Evolutionary conservation across 2,329 filamentous ascomycete species (phyloP).

Genomic region (Rhytidhysteron rufulum): DNA sequence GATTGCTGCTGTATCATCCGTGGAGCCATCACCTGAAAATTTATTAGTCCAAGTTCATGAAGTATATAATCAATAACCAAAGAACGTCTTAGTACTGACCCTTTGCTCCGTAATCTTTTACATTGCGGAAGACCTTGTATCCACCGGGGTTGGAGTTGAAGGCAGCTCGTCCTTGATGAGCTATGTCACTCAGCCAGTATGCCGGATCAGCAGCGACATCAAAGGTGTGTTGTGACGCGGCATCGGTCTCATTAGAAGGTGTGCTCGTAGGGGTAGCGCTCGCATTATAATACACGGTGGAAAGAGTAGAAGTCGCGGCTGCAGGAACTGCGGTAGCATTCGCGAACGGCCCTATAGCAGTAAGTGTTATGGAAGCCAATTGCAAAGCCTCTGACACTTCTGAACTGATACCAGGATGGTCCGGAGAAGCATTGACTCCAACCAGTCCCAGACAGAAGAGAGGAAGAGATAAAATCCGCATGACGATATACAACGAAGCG

Average conservation of each 20-base stretch:
- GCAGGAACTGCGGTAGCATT: neutral
- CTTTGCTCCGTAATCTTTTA: slow-evolving; percentile 28
- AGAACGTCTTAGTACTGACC: slow-evolving; percentile 19
- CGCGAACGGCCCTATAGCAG: too few species aligned
- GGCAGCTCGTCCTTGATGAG: slow-evolving; percentile 39
- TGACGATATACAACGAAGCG: neutral
- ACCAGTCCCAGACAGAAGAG: neutral
- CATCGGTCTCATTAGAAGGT: neutral
- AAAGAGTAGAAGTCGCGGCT: neutral
- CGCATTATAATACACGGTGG: neutral
- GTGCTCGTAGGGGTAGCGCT: neutral
- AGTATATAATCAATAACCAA: slow-evolving; percentile 1
- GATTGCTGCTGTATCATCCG: slow-evolving; percentile 54
- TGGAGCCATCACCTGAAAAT: slow-evolving; percentile 31
- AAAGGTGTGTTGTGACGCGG: neutral
- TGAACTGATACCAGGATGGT: neutral
- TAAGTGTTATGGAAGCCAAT: neutral
- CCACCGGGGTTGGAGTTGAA: slow-evolving; percentile 35
- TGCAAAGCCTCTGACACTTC: neutral
- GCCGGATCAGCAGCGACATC: slow-evolving; percentile 6
- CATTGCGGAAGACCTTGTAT: slow-evolving; percentile 43
- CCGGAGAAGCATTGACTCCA: neutral
- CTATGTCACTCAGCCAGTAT: slow-evolving; percentile 43
- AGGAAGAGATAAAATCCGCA: neutral
- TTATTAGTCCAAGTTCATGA: neutral